Evolutionary conservation across 495 filamentous ascomycete species (phyloP).

Genomic region (Recurvomyces mirabilis): DNA sequence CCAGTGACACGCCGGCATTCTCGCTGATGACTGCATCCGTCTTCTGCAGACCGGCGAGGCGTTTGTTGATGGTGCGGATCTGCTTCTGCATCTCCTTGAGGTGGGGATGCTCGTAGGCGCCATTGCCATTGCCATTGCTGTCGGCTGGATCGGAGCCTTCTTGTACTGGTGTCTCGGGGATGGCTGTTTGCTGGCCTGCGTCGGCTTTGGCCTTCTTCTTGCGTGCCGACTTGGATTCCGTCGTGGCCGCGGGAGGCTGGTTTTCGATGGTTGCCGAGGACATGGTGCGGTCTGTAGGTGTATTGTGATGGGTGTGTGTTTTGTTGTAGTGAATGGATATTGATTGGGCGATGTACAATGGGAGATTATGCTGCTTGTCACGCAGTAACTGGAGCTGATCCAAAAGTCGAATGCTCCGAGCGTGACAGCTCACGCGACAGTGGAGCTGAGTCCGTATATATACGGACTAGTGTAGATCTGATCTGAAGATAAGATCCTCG

Average conservation of each 20-base stretch:
- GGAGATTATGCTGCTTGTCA: too few species aligned
- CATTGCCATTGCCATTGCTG: slow-evolving; percentile 41
- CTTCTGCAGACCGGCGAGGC: slow-evolving; percentile 72
- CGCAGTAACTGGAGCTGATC: too few species aligned
- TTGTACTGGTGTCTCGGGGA: slow-evolving; percentile 15
- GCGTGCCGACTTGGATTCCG: slow-evolving; percentile 31
- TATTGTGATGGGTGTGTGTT: too few species aligned
- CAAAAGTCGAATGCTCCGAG: too few species aligned
- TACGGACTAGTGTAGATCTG: too few species aligned
- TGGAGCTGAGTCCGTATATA: too few species aligned
- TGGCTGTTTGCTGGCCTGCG: slow-evolving; percentile 21
- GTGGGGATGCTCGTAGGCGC: slow-evolving; percentile 55
- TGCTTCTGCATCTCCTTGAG: slow-evolving; percentile 82
- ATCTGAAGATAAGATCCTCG: too few species aligned
- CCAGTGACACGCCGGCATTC: slow-evolving; percentile 62
- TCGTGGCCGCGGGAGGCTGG: slow-evolving; percentile 12
- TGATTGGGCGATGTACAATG: too few species aligned
- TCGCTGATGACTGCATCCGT: slow-evolving; percentile 68
- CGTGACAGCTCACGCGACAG: too few species aligned
- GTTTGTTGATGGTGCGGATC: slow-evolving; percentile 79
- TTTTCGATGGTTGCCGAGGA: slow-evolving; percentile 21
- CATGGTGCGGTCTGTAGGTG: neutral
- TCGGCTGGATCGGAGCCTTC: slow-evolving; percentile 11
- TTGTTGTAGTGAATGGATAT: too few species aligned
- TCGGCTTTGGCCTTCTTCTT: slow-evolving; percentile 36